Conservation (phyloP, 805 yeast genomes). For the Kodamaea restingae region DNA sequence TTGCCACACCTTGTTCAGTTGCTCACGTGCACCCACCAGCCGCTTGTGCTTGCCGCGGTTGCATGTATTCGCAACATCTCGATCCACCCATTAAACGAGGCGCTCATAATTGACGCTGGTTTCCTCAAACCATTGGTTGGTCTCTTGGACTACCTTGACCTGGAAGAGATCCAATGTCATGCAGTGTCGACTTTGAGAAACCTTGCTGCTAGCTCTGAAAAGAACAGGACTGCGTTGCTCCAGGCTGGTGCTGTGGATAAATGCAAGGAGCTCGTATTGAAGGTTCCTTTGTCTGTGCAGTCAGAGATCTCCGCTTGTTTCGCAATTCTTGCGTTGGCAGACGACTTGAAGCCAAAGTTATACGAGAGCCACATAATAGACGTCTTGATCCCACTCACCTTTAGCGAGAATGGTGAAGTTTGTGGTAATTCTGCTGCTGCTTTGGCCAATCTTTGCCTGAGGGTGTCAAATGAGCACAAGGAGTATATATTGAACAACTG, state of each 20-base stretch:
- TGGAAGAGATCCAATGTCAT: constrained; percentile 97
- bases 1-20: constrained; percentile 88
- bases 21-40: constrained; percentile 84
- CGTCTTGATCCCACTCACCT: constrained; percentile 87
- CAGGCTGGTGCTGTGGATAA: constrained; percentile 95
- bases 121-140: constrained; percentile 87
- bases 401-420: constrained; percentile 84
- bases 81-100: constrained; percentile 94
- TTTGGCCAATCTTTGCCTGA: constrained; percentile 88
- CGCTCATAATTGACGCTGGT: constrained; percentile 93
- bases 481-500: constrained; percentile 71
- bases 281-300: constrained; percentile 88
- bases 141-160: constrained; percentile 76
- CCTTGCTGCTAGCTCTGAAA: constrained; percentile 92
- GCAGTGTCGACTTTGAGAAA: constrained; percentile 95
- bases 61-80: constrained; percentile 97
- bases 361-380: constrained; percentile 80
- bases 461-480: constrained; percentile 73
- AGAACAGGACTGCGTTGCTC: constrained; percentile 84
- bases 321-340: constrained; percentile 94
- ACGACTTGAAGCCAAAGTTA: constrained; percentile 82
- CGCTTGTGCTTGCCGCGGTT: constrained; percentile 91
- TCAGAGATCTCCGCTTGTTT: constrained; percentile 95
- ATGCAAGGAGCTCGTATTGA: constrained; percentile 81
- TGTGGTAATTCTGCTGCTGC: constrained; percentile 99